Evolutionary conservation across 192 early-diverging fungal genomes (phyloP).

Genomic region (Mortierella claussenii): DNA sequence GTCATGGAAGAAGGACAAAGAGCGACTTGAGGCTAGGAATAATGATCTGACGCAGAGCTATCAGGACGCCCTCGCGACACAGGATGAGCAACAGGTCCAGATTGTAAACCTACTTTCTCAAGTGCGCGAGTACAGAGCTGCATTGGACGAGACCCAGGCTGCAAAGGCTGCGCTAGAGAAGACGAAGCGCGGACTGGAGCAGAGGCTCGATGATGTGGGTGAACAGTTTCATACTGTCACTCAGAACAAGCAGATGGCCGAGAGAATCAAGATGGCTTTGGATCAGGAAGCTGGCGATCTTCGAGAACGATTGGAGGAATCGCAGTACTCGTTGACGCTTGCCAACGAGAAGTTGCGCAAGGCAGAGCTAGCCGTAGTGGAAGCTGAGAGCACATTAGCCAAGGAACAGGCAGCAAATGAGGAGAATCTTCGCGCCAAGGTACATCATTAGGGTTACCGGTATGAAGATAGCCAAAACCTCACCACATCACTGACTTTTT

Average conservation of each 20-base stretch:
- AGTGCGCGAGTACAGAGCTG: constrained; percentile 66
- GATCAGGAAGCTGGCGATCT: constrained; percentile 81
- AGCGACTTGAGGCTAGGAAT: constrained; percentile 76
- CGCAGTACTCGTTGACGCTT: constrained; percentile 70
- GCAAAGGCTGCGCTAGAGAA: constrained; percentile 73
- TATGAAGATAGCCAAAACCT: no score
- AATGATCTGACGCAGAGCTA: constrained; percentile 75
- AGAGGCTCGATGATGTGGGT: constrained; percentile 76
- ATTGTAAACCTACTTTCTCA: constrained; percentile 61
- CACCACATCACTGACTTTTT: no score
- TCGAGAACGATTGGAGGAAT: constrained; percentile 77
- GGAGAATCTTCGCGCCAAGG: constrained; percentile 59
- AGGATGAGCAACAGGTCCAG: constrained; percentile 74
- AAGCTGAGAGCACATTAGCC: constrained; percentile 76
- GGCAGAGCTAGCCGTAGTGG: constrained; percentile 70
- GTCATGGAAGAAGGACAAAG: constrained; percentile 83
- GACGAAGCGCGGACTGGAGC: constrained; percentile 77
- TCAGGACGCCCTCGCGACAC: constrained; percentile 65
- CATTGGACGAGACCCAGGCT: constrained; percentile 77
- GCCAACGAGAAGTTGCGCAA: constrained; percentile 76
- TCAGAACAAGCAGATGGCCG: constrained; percentile 75
- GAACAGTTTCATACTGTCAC: constrained; percentile 75
- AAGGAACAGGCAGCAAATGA: constrained; percentile 71
- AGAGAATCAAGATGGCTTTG: constrained; percentile 72
- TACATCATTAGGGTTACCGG: no score